Conservation (phyloP, 495 filamentous ascomycete species). For the Aeminium ludgeri region DNA sequence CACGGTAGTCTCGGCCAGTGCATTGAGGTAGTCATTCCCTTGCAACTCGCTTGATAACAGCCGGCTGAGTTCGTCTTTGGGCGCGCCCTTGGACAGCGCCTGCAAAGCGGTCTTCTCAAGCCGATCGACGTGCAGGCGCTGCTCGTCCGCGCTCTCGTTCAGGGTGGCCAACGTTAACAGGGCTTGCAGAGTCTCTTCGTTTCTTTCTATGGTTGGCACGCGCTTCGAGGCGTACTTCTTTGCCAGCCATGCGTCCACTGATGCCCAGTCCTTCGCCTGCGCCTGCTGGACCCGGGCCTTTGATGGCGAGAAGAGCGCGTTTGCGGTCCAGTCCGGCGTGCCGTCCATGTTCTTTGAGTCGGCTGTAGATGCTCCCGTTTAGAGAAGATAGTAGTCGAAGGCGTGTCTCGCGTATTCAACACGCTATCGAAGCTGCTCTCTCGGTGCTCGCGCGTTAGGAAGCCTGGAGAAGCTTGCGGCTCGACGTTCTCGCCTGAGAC, state of each 20-base stretch:
- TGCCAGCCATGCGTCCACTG: conserved; percentile 65
- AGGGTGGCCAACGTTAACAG: conserved; percentile 56
- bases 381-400: too few species aligned
- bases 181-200: conserved; percentile 61
- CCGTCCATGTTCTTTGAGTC: conserved; percentile 3
- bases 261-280: conserved; percentile 72
- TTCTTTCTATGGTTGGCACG: conserved; percentile 61
- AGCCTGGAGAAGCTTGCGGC: too few species aligned
- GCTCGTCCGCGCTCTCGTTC: conserved; percentile 73
- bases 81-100: conserved; percentile 17
- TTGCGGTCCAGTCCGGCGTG: conserved; percentile 28
- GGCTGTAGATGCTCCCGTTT: too few species aligned
- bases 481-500: too few species aligned
- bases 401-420: too few species aligned
- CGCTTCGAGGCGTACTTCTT: conserved; percentile 47
- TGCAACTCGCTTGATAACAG: conserved; percentile 17
- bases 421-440: too few species aligned
- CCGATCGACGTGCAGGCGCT: conserved; percentile 36
- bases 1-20: conserved; percentile 21
- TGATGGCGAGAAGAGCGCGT: conserved; percentile 56
- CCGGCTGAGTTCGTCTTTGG: conserved; percentile 11
- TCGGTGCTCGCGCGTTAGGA: too few species aligned
- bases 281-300: conserved; percentile 45
- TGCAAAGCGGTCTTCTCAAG: conserved; percentile 42
- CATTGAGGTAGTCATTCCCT: conserved; percentile 16